These are phyloP conservation scores for Sambucus nigra DNA, from an alignment of 129 eudicot genomes.

Conservation along the genomic window DNA sequence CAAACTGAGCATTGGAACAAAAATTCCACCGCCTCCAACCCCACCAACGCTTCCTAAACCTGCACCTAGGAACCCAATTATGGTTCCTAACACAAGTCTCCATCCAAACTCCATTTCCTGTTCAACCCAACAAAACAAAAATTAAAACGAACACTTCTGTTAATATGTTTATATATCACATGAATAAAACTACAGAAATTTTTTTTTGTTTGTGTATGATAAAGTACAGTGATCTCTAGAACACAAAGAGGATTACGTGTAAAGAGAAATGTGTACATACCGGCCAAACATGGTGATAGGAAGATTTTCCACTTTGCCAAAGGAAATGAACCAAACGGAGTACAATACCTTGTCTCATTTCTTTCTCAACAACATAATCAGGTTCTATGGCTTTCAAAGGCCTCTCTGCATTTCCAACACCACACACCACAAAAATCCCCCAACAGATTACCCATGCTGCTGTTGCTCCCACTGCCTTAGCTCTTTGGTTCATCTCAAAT, in stretches of 20 bases:
- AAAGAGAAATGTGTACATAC: constrained; percentile 7
- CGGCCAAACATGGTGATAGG: constrained; percentile 33
- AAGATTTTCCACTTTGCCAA: constrained; percentile 22
- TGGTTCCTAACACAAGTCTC: constrained; percentile 11
- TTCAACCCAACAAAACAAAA: not conserved
- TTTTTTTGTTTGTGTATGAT: no score
- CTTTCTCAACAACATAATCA: constrained; percentile 5
- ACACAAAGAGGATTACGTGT: no score
- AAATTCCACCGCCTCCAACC: constrained; percentile 21
- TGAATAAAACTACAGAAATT: no score
- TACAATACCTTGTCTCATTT: constrained; percentile 12
- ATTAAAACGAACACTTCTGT: no score
- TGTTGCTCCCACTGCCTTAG: not conserved
- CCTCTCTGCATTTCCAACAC: constrained; percentile 17
- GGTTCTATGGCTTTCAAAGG: constrained; percentile 8
- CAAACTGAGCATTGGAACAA: constrained; percentile 20
- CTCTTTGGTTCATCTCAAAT: constrained; percentile 1
- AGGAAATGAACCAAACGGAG: constrained; percentile 10
- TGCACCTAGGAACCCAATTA: constrained; percentile 15
- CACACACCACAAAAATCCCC: constrained; percentile 4
- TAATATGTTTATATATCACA: no score
- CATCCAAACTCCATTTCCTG: constrained; percentile 25
- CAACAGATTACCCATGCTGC: constrained; percentile 13
- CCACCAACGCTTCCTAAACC: constrained; percentile 24
- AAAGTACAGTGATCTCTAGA: no score